Percentiles rank a stretch among this genome's conserved stretches.
Evolutionary conservation across 371 early-diverging fungal species (phyloP).

Genomic region (Amoeboaphelidium occidentale): DNA sequence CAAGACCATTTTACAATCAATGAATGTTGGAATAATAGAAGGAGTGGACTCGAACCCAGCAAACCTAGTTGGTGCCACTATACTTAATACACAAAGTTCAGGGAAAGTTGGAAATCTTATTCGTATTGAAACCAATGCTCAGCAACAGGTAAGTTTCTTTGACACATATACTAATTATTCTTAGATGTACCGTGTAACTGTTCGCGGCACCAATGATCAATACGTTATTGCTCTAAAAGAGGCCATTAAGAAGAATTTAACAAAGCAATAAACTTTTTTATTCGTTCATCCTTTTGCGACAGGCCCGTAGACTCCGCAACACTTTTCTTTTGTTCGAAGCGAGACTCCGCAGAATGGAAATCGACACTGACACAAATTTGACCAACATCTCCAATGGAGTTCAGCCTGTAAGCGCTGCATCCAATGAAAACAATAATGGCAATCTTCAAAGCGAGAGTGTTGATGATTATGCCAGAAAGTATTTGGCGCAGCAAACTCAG

Average conservation of each 20-base stretch:
- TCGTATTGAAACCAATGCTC: constrained; percentile 62
- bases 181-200: constrained; percentile 70
- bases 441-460: background rate
- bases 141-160: constrained; percentile 42
- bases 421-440: too few relatives aligned
- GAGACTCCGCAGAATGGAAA: too few relatives aligned
- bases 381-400: too few relatives aligned
- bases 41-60: constrained; percentile 66
- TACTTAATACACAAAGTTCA: constrained; percentile 37
- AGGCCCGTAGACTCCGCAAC: too few relatives aligned
- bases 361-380: too few relatives aligned
- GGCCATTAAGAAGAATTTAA: too few relatives aligned
- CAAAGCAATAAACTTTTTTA: too few relatives aligned
- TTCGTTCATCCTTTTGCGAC: too few relatives aligned
- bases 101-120: constrained; percentile 77
- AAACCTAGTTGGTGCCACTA: constrained; percentile 68
- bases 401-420: too few relatives aligned
- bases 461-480: background rate
- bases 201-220: constrained; percentile 75
- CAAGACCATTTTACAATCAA: constrained; percentile 23
- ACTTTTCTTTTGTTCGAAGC: too few relatives aligned
- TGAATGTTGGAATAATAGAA: constrained; percentile 41
- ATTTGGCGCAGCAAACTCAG: constrained; percentile 1
- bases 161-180: background rate
- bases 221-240: too few relatives aligned